Conservation (phyloP, 305 asterid genomes). For the Fraxinus albicans region DNA sequence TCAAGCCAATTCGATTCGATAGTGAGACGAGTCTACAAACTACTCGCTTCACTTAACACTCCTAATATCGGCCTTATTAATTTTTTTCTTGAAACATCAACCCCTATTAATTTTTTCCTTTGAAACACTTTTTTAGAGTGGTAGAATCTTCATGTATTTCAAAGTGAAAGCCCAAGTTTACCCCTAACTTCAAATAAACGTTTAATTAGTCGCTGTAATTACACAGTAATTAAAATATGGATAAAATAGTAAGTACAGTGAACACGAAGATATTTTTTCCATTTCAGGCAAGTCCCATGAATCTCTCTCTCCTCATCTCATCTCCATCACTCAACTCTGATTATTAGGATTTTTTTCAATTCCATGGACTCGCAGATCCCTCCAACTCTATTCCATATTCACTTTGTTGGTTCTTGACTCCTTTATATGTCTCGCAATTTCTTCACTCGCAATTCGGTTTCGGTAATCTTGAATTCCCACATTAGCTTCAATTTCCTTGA, state of each 20-base stretch:
- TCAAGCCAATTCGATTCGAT: neutral
- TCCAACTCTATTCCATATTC: constrained; percentile 4
- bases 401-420: constrained; percentile 2
- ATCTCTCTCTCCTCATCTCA: constrained; percentile 4
- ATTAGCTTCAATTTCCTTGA: neutral
- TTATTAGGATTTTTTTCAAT: constrained; percentile 25
- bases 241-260: neutral
- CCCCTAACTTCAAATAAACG: neutral
- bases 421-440: constrained; percentile 7
- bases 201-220: constrained; percentile 15
- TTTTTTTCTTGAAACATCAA: too few relatives aligned
- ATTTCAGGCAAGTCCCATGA: constrained; percentile 48
- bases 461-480: constrained; percentile 17
- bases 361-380: constrained; percentile 36
- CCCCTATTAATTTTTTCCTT: neutral
- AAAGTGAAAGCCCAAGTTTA: neutral
- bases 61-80: too few relatives aligned
- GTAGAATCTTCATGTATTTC: neutral
- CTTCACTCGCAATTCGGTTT: neutral
- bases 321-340: neutral
- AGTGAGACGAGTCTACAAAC: neutral
- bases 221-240: neutral
- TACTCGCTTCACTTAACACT: neutral
- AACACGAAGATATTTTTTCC: constrained; percentile 23
- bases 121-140: neutral